Percentiles rank a stretch among this genome's conserved stretches.
phyloP scores from a whole-genome alignment of 2,329 filamentous ascomycete species.

The Microthyrium microscopicum region DNA sequence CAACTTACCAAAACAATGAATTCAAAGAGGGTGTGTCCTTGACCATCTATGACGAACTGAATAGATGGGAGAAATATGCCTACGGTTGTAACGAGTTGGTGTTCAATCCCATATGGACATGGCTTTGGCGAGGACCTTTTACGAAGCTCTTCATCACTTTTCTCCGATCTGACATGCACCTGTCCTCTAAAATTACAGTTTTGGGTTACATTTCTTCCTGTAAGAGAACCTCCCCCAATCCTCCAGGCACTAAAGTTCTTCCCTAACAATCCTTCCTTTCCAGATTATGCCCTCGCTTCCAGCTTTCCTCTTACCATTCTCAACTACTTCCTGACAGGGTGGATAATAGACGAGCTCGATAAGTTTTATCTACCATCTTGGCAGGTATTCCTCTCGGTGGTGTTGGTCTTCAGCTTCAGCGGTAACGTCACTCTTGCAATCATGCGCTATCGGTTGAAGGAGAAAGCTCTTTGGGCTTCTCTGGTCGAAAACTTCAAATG shows the following conservation, averaged over 20 bases:
- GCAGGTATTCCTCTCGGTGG: conserved; percentile 8
- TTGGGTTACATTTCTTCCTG: conserved; percentile 9
- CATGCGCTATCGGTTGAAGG: conserved; percentile 9
- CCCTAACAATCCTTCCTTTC: not conserved
- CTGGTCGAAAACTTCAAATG: conserved; percentile 11
- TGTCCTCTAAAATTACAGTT: conserved; percentile 10
- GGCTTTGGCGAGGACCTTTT: conserved; percentile 8
- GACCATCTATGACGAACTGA: conserved; percentile 10
- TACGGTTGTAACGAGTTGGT: conserved; percentile 11
- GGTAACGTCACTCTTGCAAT: conserved; percentile 8
- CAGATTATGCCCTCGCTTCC: conserved; percentile 10
- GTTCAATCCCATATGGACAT: conserved; percentile 9
- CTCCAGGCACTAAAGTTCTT: not conserved
- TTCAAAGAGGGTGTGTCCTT: conserved; percentile 11
- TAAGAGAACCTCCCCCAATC: not conserved
- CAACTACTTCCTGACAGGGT: conserved; percentile 10
- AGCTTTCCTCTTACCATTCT: conserved; percentile 7
- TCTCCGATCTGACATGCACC: conserved; percentile 9
- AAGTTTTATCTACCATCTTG: conserved; percentile 10
- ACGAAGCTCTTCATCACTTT: conserved; percentile 9
- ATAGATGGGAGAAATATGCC: conserved; percentile 10
- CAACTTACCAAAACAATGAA: conserved; percentile 8
- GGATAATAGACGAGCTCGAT: conserved; percentile 9
- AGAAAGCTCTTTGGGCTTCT: conserved; percentile 8
- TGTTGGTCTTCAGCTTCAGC: conserved; percentile 10